A percentile compares a stretch with the other conserved stretches of the same genome.
Evolutionary conservation across 306 rosid species (phyloP).

Genomic region (Dryas octopetala): DNA sequence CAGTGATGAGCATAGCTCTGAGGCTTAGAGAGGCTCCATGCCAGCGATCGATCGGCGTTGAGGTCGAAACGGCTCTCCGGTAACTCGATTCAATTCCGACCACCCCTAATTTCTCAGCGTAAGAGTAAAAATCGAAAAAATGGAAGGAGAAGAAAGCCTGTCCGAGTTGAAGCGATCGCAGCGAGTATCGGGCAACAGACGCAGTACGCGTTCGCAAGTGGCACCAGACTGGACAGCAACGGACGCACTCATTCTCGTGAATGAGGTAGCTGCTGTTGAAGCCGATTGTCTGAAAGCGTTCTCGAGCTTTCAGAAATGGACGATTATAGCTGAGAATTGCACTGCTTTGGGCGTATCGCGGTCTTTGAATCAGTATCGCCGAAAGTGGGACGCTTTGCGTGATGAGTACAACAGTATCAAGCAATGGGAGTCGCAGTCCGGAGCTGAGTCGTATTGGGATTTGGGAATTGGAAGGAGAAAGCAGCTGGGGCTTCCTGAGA

Average conservation of each 20-base stretch:
- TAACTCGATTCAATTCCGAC: not conserved
- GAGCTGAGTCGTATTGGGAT: slow-evolving; percentile 32
- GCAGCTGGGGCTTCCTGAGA: slow-evolving; percentile 42
- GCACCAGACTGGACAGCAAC: slow-evolving; percentile 63
- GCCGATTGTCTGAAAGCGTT: slow-evolving; percentile 54
- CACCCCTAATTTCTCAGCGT: not conserved
- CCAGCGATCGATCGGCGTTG: no score
- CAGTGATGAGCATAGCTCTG: no score
- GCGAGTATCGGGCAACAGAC: slow-evolving; percentile 24
- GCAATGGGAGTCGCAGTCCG: slow-evolving; percentile 27
- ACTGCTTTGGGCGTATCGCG: slow-evolving; percentile 51
- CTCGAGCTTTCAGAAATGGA: slow-evolving; percentile 61
- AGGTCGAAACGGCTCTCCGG: not conserved
- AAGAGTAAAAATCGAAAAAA: not conserved
- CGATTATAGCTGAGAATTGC: slow-evolving; percentile 56
- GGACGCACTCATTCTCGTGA: slow-evolving; percentile 62
- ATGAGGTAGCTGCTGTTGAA: slow-evolving; percentile 73
- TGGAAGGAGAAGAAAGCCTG: slow-evolving; percentile 17
- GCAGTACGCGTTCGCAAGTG: slow-evolving; percentile 68
- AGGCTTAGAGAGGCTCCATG: no score
- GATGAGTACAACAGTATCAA: slow-evolving; percentile 25
- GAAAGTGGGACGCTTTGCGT: slow-evolving; percentile 64
- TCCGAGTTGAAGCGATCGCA: not conserved
- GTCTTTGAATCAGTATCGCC: slow-evolving; percentile 54
- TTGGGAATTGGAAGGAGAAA: slow-evolving; percentile 32